phyloP scores from a whole-genome alignment of 257 asterid genomes.

The Ophiorrhiza pumila region DNA sequence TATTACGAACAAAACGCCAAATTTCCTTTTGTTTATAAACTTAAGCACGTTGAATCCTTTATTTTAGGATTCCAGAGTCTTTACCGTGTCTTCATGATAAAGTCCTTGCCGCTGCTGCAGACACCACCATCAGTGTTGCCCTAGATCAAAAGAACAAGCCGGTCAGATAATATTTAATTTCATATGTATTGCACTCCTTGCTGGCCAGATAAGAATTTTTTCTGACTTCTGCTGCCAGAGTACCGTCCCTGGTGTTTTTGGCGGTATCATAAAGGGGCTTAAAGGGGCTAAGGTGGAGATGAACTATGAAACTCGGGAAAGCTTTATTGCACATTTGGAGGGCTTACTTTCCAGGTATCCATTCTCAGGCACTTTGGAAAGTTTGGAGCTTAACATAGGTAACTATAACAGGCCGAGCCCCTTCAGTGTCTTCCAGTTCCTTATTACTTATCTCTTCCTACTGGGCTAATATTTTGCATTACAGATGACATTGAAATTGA shows the following conservation, averaged over 20 bases:
- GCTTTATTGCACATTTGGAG: conserved; percentile 58
- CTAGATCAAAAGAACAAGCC: conserved; percentile 54
- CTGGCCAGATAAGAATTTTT: conserved; percentile 19
- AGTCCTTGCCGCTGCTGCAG: conserved; percentile 61
- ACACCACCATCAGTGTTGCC: conserved; percentile 44
- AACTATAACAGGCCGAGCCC: conserved; percentile 13
- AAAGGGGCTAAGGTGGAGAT: conserved; percentile 57
- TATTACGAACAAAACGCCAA: neutral
- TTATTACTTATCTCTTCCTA: neutral
- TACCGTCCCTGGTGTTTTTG: conserved; percentile 55
- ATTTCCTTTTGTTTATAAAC: neutral
- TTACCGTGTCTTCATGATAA: conserved; percentile 76
- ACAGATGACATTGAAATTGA: conserved; percentile 76
- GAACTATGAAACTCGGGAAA: conserved; percentile 49
- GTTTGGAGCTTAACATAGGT: conserved; percentile 66
- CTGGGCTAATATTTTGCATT: conserved; percentile 11
- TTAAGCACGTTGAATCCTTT: conserved; percentile 3
- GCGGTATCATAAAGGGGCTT: conserved; percentile 73
- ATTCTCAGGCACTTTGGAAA: conserved; percentile 51
- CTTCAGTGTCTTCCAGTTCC: neutral
- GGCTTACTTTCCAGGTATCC: conserved; percentile 81
- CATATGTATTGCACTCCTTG: conserved; percentile 15
- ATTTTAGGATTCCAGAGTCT: conserved; percentile 49
- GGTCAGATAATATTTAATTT: conserved; percentile 28
- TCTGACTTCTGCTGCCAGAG: conserved; percentile 39